Conservation (phyloP, 2,329 filamentous ascomycete species). For the Alternaria hordeiaustralica region DNA sequence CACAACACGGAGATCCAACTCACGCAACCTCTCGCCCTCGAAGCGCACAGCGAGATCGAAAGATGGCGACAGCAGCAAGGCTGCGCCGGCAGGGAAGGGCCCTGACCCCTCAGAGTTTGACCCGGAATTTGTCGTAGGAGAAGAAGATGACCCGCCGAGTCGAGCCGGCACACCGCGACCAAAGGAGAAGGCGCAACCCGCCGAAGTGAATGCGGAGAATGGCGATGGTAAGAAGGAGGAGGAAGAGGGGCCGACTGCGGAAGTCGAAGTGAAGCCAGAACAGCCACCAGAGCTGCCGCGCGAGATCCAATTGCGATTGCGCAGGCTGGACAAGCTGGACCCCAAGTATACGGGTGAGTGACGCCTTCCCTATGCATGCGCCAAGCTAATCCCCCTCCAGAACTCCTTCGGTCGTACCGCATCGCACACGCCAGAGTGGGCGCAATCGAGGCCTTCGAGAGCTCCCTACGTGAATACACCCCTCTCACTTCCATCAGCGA, state of each 20-base stretch:
- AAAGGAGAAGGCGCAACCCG: slow-evolving; percentile 49
- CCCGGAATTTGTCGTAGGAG: slow-evolving; percentile 83
- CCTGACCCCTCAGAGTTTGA: slow-evolving; percentile 90
- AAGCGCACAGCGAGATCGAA: slow-evolving; percentile 39
- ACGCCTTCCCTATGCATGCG: not conserved
- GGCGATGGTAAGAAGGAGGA: slow-evolving; percentile 44
- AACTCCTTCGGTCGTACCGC: slow-evolving; percentile 88
- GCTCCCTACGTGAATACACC: slow-evolving; percentile 87
- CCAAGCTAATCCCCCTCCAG: slow-evolving; percentile 54
- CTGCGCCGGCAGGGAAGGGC: slow-evolving; percentile 58
- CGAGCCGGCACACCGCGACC: slow-evolving; percentile 65
- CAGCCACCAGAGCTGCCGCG: slow-evolving; percentile 67
- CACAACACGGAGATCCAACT: slow-evolving; percentile 55
- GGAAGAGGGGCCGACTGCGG: slow-evolving; percentile 35
- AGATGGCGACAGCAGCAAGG: slow-evolving; percentile 43
- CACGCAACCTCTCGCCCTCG: slow-evolving; percentile 50
- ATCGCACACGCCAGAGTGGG: slow-evolving; percentile 86
- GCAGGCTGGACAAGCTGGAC: slow-evolving; percentile 90
- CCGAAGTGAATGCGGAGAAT: slow-evolving; percentile 26
- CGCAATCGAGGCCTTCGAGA: slow-evolving; percentile 92
- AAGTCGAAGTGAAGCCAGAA: slow-evolving; percentile 35
- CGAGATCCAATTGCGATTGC: slow-evolving; percentile 76
- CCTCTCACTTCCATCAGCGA: slow-evolving; percentile 88
- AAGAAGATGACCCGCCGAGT: slow-evolving; percentile 72
- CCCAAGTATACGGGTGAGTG: slow-evolving; percentile 77